Base-by-base conservation (phyloP, 371 early-diverging fungal species). In the Basidiobolus meristosporus region DNA sequence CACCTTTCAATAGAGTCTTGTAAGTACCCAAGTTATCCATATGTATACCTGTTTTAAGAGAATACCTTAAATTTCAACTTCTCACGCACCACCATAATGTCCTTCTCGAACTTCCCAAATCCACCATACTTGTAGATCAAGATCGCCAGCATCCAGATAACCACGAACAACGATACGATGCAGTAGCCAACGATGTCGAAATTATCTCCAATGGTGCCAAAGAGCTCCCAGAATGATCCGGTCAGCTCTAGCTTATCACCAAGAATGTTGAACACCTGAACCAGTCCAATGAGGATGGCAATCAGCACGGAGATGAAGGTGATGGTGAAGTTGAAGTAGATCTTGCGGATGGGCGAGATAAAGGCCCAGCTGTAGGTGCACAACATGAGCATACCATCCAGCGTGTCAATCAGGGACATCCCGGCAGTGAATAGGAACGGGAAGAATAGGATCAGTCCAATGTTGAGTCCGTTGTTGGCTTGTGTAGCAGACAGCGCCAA, bases 341-440 rank as follows among this genome's bases (percentile, higher is more conserved):
- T n/a, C n/a, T n/a, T n/a, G n/a, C n/a, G n/a, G n/a, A n/a, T n/a
- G n/a, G n/a, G n/a, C n/a, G n/a, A n/a, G n/a, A n/a, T n/a, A n/a
- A n/a, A n/a, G n/a, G n/a, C n/a, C n/a, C n/a, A n/a, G n/a, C n/a
- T n/a, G n/a, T n/a, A n/a, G n/a, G n/a, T n/a, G n/a, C n/a, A n/a
- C n/a, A n/a, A n/a, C n/a, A n/a, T n/a, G n/a, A n/a, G n/a, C n/a
- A n/a, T n/a, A n/a, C n/a, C n/a, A n/a, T n/a, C n/a, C n/a, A n/a
- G 36, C 0, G 72, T 70, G 47, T 78, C 79, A 31, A 74, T 56
- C 31, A 76, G 48, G 3, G 64, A 54, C 76, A 78, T 78, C 19
- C 72, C 79, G 15, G 64, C 57, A 31, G 79, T 63, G 43, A 78
- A 78, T 15, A 78, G 46, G 16, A 69, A 46, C 2, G 79, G 77